phyloP scores from a whole-genome alignment of 805 yeast species.

The Groenewaldozyma tartarivorans region DNA sequence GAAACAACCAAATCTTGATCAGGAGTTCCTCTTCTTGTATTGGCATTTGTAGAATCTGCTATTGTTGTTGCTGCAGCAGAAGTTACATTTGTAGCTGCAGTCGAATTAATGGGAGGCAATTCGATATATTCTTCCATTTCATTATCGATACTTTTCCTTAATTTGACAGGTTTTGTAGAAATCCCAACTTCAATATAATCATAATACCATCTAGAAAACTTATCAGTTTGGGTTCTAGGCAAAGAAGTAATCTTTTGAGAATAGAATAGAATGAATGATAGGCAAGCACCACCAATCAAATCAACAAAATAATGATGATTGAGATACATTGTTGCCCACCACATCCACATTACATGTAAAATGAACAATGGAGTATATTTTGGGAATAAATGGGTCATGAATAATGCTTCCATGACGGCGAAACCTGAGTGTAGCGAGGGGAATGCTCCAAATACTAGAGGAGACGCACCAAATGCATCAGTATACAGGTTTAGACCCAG shows the following conservation, averaged over 20 bases:
- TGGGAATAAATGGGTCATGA: constrained; percentile 78
- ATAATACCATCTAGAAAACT: constrained; percentile 34
- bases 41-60: constrained; percentile 1
- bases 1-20: too few species aligned
- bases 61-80: not conserved
- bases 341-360: constrained; percentile 79
- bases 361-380: constrained; percentile 53
- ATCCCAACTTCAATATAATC: constrained; percentile 29
- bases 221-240: constrained; percentile 39
- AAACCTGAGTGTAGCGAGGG: constrained; percentile 88
- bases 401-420: constrained; percentile 87
- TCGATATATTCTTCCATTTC: constrained; percentile 16
- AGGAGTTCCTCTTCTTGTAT: too few species aligned
- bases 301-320: constrained; percentile 96
- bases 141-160: constrained; percentile 19
- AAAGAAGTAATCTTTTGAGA: constrained; percentile 54
- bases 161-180: constrained; percentile 12
- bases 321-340: constrained; percentile 98
- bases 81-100: constrained; percentile 1
- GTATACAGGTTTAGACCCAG: constrained; percentile 79
- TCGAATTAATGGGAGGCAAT: constrained; percentile 11
- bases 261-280: constrained; percentile 61
- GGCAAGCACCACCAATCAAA: constrained; percentile 85
- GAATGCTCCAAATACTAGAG: constrained; percentile 86
- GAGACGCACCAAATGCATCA: constrained; percentile 70